Conservation (phyloP, 176 grass and related monocot species). For the Cymbopogon citratus region DNA sequence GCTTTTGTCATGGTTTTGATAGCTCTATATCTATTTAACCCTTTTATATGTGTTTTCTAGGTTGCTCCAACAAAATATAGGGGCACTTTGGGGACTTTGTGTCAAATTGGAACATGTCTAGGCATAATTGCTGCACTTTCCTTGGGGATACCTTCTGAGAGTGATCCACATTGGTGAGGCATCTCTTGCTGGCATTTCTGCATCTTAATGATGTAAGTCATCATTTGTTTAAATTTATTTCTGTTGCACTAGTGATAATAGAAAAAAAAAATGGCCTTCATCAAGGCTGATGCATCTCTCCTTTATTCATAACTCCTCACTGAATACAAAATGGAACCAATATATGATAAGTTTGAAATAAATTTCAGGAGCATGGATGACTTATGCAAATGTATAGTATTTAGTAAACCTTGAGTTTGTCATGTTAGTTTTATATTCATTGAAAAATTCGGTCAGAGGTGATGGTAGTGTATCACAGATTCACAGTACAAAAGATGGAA, state of each 20-base stretch:
- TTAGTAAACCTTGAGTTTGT: background rate
- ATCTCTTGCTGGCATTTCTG: conserved; percentile 37
- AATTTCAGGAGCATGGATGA: background rate
- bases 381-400: background rate
- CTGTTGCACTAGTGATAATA: background rate
- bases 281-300: background rate
- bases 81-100: conserved; percentile 72
- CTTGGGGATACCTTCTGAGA: conserved; percentile 95
- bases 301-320: background rate
- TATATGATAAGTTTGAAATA: background rate
- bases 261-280: conserved; percentile 9
- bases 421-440: background rate
- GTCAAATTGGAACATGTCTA: conserved; percentile 96
- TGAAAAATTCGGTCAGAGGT: background rate
- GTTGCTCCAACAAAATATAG: conserved; percentile 93
- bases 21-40: background rate
- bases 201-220: conserved; percentile 48
- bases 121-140: conserved; percentile 92
- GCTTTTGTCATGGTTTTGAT: background rate
- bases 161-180: conserved; percentile 90
- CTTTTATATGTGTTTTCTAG: conserved; percentile 40
- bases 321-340: conserved; percentile 14
- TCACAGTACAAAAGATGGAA: background rate
- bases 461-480: no score
- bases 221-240: conserved; percentile 28